These are phyloP conservation scores for Calonectria naviculata DNA, from an alignment of 2,329 filamentous ascomycete genomes.

Conservation along the genomic window DNA sequence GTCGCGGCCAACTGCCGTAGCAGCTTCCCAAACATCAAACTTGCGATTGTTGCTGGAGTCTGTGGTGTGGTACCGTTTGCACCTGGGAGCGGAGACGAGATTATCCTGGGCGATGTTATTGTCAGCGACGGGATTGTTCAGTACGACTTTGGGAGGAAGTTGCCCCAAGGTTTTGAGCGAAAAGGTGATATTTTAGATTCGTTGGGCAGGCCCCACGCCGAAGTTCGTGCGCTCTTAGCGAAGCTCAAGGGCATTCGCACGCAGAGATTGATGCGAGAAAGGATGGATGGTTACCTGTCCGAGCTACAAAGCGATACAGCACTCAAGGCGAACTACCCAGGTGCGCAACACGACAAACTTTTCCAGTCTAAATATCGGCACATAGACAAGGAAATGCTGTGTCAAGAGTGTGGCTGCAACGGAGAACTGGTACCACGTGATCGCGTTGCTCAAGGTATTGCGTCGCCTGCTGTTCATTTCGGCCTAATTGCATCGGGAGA, in stretches of 20 bases:
- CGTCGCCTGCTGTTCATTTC: neutral
- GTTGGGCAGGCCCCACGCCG: slow-evolving; percentile 29
- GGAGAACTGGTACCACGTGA: neutral
- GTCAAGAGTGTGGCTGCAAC: neutral
- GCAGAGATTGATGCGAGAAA: neutral
- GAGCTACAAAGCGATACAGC: neutral
- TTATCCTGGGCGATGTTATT: slow-evolving; percentile 41
- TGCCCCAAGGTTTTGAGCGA: slow-evolving; percentile 28
- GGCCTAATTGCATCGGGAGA: slow-evolving; percentile 14
- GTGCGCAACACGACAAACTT: neutral
- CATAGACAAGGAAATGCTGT: neutral
- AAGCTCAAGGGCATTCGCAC: slow-evolving; percentile 30
- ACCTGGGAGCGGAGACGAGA: slow-evolving; percentile 15
- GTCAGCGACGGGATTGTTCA: slow-evolving; percentile 42
- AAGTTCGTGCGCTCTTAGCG: slow-evolving; percentile 35
- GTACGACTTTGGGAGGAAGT: slow-evolving; percentile 42
- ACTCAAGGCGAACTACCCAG: neutral
- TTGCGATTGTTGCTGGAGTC: slow-evolving; percentile 3
- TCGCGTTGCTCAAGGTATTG: neutral
- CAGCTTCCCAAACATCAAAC: neutral
- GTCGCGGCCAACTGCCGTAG: neutral
- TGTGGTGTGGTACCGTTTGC: slow-evolving; percentile 31
- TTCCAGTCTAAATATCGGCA: neutral
- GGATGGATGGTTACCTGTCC: neutral
- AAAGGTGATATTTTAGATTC: slow-evolving; percentile 37